phyloP scores from a whole-genome alignment of 805 yeast genomes.

The Schwanniomyces vanrijiae region DNA sequence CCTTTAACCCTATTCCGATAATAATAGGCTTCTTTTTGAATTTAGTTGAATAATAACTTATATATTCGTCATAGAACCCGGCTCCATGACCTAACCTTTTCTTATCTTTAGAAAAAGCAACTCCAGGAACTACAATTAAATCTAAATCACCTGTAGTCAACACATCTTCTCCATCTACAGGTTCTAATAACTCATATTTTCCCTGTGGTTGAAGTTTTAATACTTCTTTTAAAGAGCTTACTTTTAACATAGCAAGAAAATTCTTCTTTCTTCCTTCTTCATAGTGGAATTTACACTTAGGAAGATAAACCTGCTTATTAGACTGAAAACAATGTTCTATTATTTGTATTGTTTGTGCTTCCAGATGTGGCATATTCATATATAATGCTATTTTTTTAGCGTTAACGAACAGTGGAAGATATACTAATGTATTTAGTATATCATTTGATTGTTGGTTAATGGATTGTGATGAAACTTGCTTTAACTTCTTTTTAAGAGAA shows the following conservation, averaged over 20 bases:
- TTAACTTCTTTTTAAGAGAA: conserved; percentile 21
- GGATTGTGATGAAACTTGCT: conserved; percentile 12
- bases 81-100: conserved; percentile 87
- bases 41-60: conserved; percentile 17
- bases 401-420: conserved; percentile 34
- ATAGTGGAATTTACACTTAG: conserved; percentile 44
- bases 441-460: conserved; percentile 24
- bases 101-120: conserved; percentile 61
- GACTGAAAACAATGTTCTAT: conserved; percentile 51
- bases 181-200: conserved; percentile 66
- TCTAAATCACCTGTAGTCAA: conserved; percentile 48
- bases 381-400: conserved; percentile 62
- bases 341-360: conserved; percentile 59
- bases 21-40: conserved; percentile 37
- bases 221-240: conserved; percentile 45
- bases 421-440: conserved; percentile 18
- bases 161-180: conserved; percentile 38
- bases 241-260: conserved; percentile 57
- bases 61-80: conserved; percentile 81
- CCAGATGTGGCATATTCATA: conserved; percentile 75
- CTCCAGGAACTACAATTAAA: conserved; percentile 78
- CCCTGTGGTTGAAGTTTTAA: conserved; percentile 61
- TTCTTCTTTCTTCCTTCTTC: conserved; percentile 29
- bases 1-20: conserved; percentile 64
- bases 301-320: conserved; percentile 57